These are phyloP conservation scores for Quercus glauca DNA, from an alignment of 306 rosid genomes.

Conservation along the genomic window DNA sequence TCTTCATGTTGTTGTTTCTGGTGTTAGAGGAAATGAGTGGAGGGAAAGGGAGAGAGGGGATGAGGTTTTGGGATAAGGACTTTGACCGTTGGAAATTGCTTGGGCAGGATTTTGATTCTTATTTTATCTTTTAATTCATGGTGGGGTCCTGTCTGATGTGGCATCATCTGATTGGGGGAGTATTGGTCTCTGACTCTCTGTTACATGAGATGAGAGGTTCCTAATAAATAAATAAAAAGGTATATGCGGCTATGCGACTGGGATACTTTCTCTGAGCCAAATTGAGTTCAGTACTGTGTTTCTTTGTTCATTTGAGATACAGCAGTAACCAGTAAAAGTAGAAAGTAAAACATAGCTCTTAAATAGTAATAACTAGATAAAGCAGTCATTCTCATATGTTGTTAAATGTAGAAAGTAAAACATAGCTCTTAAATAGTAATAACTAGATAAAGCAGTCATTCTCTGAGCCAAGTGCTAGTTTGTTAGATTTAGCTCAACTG, in stretches of 20 bases:
- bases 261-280: not conserved
- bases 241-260: conserved; percentile 22
- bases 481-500: too few relatives aligned
- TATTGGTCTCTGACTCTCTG: not conserved
- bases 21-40: conserved; percentile 40
- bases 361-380: not conserved
- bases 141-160: conserved; percentile 21
- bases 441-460: not conserved
- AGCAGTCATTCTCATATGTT: not conserved
- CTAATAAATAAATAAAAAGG: not conserved
- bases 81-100: conserved; percentile 34
- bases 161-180: conserved; percentile 3
- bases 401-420: not conserved
- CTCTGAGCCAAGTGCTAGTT: too few relatives aligned
- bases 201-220: not conserved
- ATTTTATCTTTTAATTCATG: not conserved
- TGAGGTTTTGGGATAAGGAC: conserved; percentile 57
- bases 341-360: not conserved
- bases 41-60: conserved; percentile 40
- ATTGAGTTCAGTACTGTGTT: not conserved
- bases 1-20: conserved; percentile 17
- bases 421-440: not conserved
- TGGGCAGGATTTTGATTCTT: not conserved
- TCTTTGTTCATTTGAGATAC: not conserved
- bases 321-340: not conserved